Conservation (phyloP, 352 stramenopile species). For the Phytophthora fragariae region DNA sequence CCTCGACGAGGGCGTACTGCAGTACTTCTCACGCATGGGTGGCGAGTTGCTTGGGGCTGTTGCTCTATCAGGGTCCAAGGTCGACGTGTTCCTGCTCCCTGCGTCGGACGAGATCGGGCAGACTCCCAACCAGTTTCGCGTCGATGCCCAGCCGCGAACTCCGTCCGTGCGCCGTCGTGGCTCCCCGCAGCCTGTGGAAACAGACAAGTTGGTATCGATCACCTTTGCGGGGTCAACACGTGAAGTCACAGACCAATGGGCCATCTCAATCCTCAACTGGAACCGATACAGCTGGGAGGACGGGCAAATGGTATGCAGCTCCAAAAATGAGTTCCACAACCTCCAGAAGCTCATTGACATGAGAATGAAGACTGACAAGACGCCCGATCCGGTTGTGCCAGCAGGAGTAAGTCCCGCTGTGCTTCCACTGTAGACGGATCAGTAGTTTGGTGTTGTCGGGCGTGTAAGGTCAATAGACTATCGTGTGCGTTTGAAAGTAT, state of each 20-base stretch:
- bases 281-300: slow-evolving; percentile 89
- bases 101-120: slow-evolving; percentile 43
- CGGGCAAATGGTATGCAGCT: slow-evolving; percentile 76
- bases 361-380: slow-evolving; percentile 42
- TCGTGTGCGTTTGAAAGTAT: too few relatives aligned
- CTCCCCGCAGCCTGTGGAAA: slow-evolving; percentile 24
- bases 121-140: slow-evolving; percentile 69
- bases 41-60: slow-evolving; percentile 69
- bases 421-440: slow-evolving; percentile 48
- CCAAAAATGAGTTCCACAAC: slow-evolving; percentile 69
- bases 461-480: not conserved
- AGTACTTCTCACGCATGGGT: slow-evolving; percentile 82
- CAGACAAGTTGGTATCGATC: slow-evolving; percentile 38
- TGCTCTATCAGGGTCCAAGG: slow-evolving; percentile 74
- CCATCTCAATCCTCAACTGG: slow-evolving; percentile 84
- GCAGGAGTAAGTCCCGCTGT: slow-evolving; percentile 64
- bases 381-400: slow-evolving; percentile 42
- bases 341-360: slow-evolving; percentile 52
- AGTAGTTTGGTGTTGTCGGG: not conserved
- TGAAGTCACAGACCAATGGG: slow-evolving; percentile 75
- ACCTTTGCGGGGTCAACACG: slow-evolving; percentile 65
- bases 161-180: slow-evolving; percentile 27
- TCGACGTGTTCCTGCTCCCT: slow-evolving; percentile 77
- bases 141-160: slow-evolving; percentile 54
- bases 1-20: slow-evolving; percentile 81